These are phyloP conservation scores for Starmerella stigmatis DNA, from an alignment of 805 yeast species.

Conservation along the genomic window DNA sequence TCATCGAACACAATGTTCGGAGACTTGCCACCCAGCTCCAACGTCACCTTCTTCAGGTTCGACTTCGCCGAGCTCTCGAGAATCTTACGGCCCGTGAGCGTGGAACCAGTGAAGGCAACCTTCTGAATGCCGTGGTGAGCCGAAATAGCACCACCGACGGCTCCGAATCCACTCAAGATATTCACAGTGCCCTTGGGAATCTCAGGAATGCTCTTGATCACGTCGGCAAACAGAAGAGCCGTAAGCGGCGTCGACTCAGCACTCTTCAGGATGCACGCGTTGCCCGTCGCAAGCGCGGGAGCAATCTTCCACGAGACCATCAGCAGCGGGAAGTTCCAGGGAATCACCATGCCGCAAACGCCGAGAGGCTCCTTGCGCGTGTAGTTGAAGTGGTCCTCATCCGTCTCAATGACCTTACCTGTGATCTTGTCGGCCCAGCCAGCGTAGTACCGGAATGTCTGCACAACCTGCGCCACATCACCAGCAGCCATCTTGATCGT, in stretches of 20 bases:
- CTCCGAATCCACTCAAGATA: conserved; percentile 60
- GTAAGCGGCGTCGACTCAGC: conserved; percentile 71
- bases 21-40: conserved; percentile 94
- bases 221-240: conserved; percentile 46
- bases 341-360: conserved; percentile 59
- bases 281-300: conserved; percentile 75
- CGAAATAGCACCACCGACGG: conserved; percentile 56
- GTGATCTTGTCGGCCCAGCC: conserved; percentile 65
- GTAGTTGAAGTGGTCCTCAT: conserved; percentile 50
- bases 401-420: conserved; percentile 53
- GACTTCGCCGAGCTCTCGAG: conserved; percentile 57
- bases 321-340: conserved; percentile 61
- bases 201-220: conserved; percentile 50
- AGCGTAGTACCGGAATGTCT: conserved; percentile 53
- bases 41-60: conserved; percentile 74
- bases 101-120: conserved; percentile 90
- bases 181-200: conserved; percentile 70
- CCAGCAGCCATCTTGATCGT: conserved; percentile 35
- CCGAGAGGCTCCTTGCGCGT: conserved; percentile 59
- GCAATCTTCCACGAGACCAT: conserved; percentile 77
- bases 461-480: conserved; percentile 50
- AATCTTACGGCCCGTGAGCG: conserved; percentile 73
- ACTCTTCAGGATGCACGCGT: conserved; percentile 58
- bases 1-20: conserved; percentile 83
- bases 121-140: conserved; percentile 59